Conservation (phyloP, 306 rosid species). For the Sechiopsis laciniata region DNA sequence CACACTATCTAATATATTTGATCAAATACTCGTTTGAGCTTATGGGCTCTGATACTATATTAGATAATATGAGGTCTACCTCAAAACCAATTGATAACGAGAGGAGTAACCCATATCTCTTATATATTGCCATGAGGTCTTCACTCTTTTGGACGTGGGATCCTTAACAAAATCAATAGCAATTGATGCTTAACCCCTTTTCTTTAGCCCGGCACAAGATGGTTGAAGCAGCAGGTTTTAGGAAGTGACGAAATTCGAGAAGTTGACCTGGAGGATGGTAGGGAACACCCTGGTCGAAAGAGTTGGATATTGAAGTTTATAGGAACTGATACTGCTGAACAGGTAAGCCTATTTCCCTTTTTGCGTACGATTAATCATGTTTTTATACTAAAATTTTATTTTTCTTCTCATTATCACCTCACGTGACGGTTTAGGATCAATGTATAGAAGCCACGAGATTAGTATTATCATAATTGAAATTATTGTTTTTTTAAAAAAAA, state of each 20-base stretch:
- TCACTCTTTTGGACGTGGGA: too few relatives aligned
- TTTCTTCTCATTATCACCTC: not conserved
- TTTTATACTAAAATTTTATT: not conserved
- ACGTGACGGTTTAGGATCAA: not conserved
- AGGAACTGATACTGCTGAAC: conserved; percentile 63
- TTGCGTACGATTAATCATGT: not conserved
- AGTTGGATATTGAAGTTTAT: conserved; percentile 73
- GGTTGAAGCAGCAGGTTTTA: conserved; percentile 56
- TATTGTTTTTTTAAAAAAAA: too few relatives aligned
- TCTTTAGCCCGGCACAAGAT: conserved; percentile 76
- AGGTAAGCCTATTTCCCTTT: conserved; percentile 33
- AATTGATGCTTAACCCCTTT: conserved; percentile 4
- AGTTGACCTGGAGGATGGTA: conserved; percentile 77
- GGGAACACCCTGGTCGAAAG: conserved; percentile 73
- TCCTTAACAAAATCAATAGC: too few relatives aligned
- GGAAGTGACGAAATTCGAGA: conserved; percentile 53
- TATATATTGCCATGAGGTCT: too few relatives aligned
- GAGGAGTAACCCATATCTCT: too few relatives aligned
- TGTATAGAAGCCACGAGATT: not conserved
- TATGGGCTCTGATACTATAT: too few relatives aligned
- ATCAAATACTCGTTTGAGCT: too few relatives aligned
- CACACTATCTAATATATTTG: too few relatives aligned
- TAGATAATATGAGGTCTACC: too few relatives aligned
- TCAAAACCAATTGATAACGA: too few relatives aligned
- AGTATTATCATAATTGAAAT: too few relatives aligned